Conservation (phyloP, 805 yeast species). For the Candida nonsorbophila region DNA sequence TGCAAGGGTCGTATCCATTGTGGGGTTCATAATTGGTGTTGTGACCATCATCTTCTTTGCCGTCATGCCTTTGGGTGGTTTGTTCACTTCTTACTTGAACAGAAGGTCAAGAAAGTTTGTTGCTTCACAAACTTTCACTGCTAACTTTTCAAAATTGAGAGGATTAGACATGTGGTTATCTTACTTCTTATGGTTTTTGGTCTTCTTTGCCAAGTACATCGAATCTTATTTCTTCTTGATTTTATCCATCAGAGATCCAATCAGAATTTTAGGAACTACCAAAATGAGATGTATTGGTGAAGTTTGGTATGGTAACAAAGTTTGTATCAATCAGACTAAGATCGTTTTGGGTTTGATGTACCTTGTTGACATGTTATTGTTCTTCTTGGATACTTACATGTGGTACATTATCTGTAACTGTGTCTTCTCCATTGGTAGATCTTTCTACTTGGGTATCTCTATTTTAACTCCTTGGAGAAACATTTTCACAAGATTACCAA, state of each 20-base stretch:
- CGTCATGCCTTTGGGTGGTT: constrained; percentile 93
- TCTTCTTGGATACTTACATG: constrained; percentile 97
- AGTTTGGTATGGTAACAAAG: constrained; percentile 68
- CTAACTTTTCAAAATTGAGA: constrained; percentile 70
- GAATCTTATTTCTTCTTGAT: constrained; percentile 94
- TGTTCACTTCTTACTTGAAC: constrained; percentile 88
- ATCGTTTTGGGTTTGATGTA: constrained; percentile 90
- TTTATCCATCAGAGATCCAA: constrained; percentile 88
- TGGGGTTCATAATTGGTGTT: constrained; percentile 84
- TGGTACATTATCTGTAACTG: constrained; percentile 97
- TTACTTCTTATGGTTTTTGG: constrained; percentile 82
- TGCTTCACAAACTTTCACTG: constrained; percentile 94
- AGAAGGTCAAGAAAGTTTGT: constrained; percentile 82
- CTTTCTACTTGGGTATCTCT: constrained; percentile 98
- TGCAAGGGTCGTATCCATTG: constrained; percentile 75
- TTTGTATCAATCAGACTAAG: constrained; percentile 84
- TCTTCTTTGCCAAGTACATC: constrained; percentile 79
- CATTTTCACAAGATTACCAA: constrained; percentile 94
- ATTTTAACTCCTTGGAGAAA: constrained; percentile 99
- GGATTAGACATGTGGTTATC: constrained; percentile 98
- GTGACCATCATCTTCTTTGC: constrained; percentile 83
- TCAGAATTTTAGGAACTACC: constrained; percentile 79
- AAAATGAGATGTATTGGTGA: constrained; percentile 96
- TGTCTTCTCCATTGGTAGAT: constrained; percentile 93
- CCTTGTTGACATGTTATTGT: constrained; percentile 85